Evolutionary conservation across 2,329 filamentous ascomycete genomes (phyloP).

Genomic region (Plectosphaerella plurivora): DNA sequence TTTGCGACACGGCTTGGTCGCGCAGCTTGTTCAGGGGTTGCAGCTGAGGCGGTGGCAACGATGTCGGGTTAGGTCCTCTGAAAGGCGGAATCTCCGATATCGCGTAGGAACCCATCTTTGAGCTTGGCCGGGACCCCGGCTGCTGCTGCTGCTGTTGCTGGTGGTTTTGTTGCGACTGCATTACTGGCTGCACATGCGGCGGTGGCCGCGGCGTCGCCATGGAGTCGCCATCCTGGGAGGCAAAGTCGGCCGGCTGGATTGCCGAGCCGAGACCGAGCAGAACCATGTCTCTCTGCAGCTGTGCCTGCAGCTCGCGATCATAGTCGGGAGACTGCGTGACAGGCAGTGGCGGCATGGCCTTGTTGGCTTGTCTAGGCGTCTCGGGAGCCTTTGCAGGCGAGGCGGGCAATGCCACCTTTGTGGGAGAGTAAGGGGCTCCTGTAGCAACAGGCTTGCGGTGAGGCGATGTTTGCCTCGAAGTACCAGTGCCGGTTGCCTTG

Average conservation of each 20-base stretch:
- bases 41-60: slow-evolving; percentile 10
- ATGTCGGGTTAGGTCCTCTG: slow-evolving; percentile 18
- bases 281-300: slow-evolving; percentile 60
- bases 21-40: slow-evolving; percentile 18
- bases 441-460: slow-evolving; percentile 50
- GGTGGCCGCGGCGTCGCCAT: slow-evolving; percentile 13
- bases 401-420: slow-evolving; percentile 56
- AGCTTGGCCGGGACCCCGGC: slow-evolving; percentile 26
- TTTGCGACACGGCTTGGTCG: slow-evolving; percentile 14
- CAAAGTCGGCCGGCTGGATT: slow-evolving; percentile 17
- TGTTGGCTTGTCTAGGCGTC: slow-evolving; percentile 41
- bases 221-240: not conserved
- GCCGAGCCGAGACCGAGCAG: slow-evolving; percentile 45
- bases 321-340: slow-evolving; percentile 53
- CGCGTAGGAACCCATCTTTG: slow-evolving; percentile 34
- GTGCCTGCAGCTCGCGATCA: slow-evolving; percentile 55
- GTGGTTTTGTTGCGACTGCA: not conserved
- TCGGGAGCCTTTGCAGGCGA: slow-evolving; percentile 49
- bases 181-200: slow-evolving; percentile 4
- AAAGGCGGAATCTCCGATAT: slow-evolving; percentile 54
- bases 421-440: slow-evolving; percentile 41
- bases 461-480: slow-evolving; percentile 55
- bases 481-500: slow-evolving; percentile 42
- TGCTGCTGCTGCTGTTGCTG: slow-evolving; percentile 29
- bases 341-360: slow-evolving; percentile 41